Evolutionary conservation across 129 eudicot species (phyloP).

Genomic region (Ambrosia trifida): DNA sequence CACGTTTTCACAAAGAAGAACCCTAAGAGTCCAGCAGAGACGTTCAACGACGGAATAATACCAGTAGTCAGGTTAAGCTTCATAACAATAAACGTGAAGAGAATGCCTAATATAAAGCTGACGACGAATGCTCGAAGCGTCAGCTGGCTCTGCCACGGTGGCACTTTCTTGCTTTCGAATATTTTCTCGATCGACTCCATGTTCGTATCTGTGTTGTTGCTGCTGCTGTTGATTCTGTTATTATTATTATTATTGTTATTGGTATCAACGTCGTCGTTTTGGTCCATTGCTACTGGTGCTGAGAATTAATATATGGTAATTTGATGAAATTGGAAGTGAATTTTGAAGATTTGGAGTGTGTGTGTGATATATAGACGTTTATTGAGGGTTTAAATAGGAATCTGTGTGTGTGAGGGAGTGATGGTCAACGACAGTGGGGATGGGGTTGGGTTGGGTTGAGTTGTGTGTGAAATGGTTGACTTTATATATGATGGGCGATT

Average conservation of each 20-base stretch:
- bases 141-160: conserved; percentile 58
- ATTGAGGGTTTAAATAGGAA: neutral
- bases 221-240: neutral
- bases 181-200: conserved; percentile 37
- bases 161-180: conserved; percentile 47
- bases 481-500: neutral
- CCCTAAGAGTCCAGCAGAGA: conserved; percentile 68
- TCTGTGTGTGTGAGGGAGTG: too few species aligned
- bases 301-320: too few species aligned
- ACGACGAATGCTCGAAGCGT: conserved; percentile 59
- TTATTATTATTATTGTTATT: neutral
- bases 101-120: conserved; percentile 46
- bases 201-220: conserved; percentile 8
- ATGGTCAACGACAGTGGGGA: neutral
- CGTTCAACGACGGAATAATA: conserved; percentile 62
- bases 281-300: conserved; percentile 3
- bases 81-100: conserved; percentile 62
- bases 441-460: too few species aligned
- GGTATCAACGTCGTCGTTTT: neutral
- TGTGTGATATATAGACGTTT: neutral
- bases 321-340: too few species aligned
- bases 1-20: conserved; percentile 55
- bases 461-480: neutral
- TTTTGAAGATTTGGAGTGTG: too few species aligned
- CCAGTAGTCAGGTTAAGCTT: conserved; percentile 74